These are phyloP conservation scores for Lactifluus subvellereus DNA, from an alignment of 768 basidiomycete genomes.

Conservation along the genomic window DNA sequence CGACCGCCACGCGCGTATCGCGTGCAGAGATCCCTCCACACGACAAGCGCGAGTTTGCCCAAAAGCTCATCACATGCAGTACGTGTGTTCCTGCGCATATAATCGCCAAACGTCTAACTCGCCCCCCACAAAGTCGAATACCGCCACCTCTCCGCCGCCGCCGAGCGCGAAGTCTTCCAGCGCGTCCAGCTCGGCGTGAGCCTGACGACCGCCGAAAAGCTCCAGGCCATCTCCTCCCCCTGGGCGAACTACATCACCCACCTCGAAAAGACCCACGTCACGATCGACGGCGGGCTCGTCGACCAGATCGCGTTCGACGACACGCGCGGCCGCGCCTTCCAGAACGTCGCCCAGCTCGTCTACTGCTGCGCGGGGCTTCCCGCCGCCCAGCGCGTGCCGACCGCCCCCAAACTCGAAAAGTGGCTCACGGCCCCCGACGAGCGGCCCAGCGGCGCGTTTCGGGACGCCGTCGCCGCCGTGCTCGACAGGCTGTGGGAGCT, in stretches of 20 bases:
- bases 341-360: constrained; percentile 63
- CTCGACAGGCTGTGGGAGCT: constrained; percentile 50
- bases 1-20: constrained; percentile 39
- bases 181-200: constrained; percentile 76
- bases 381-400: constrained; percentile 35
- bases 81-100: background rate
- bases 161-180: constrained; percentile 76
- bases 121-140: constrained; percentile 55
- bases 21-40: constrained; percentile 49
- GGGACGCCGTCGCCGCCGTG: constrained; percentile 45
- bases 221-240: constrained; percentile 70
- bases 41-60: constrained; percentile 45
- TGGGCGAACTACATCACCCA: constrained; percentile 61
- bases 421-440: constrained; percentile 32
- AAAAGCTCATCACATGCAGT: constrained; percentile 63
- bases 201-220: constrained; percentile 69
- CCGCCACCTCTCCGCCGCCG: constrained; percentile 41
- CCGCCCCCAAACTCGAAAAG: constrained; percentile 49
- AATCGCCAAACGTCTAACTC: no score
- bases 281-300: constrained; percentile 53
- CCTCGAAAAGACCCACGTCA: constrained; percentile 52
- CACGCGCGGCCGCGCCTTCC: constrained; percentile 67
- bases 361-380: constrained; percentile 57
- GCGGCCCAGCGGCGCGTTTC: constrained; percentile 44
- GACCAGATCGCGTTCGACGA: constrained; percentile 55